Conservation (phyloP, 768 basidiomycete genomes). For the Termitomyces sp. region DNA sequence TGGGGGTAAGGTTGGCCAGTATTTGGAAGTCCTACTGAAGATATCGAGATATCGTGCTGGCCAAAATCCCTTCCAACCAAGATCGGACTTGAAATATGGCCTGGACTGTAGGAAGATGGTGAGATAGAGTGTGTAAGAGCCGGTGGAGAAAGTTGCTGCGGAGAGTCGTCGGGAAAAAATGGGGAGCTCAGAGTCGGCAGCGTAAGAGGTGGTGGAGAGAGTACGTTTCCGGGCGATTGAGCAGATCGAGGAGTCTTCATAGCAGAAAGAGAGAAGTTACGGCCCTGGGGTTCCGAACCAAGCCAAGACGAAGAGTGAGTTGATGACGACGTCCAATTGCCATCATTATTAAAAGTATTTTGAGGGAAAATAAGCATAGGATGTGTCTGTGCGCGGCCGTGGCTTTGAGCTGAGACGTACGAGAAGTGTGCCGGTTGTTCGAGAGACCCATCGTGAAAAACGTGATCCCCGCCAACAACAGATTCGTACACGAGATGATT, state of each 20-base stretch:
- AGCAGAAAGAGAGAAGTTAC: constrained; percentile 1
- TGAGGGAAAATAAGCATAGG: constrained; percentile 3
- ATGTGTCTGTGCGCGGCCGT: constrained; percentile 6
- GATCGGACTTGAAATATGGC: constrained; percentile 20
- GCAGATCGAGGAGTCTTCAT: constrained; percentile 5
- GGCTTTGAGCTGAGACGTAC: constrained; percentile 5
- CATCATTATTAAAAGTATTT: neutral
- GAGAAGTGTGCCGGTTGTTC: constrained; percentile 2
- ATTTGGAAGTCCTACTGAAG: constrained; percentile 19
- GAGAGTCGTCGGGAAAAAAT: constrained; percentile 42
- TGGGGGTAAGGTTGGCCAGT: constrained; percentile 20
- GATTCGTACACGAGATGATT: constrained; percentile 1
- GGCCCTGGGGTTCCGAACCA: constrained; percentile 3
- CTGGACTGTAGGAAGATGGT: constrained; percentile 19
- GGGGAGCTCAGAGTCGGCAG: constrained; percentile 55
- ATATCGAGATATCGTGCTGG: constrained; percentile 16
- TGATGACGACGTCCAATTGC: constrained; percentile 7
- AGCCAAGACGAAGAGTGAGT: constrained; percentile 11
- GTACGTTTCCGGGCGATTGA: constrained; percentile 10
- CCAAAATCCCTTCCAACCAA: constrained; percentile 15
- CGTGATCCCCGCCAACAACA: neutral
- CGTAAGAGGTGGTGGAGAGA: constrained; percentile 14
- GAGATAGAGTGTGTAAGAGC: constrained; percentile 12
- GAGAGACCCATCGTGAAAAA: constrained; percentile 1
- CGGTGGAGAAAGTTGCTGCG: constrained; percentile 25